A percentile compares a stretch with the other conserved stretches of the same genome.
Evolutionary conservation across 257 asterid genomes (phyloP).

Genomic region (Fraxinus anomala): DNA sequence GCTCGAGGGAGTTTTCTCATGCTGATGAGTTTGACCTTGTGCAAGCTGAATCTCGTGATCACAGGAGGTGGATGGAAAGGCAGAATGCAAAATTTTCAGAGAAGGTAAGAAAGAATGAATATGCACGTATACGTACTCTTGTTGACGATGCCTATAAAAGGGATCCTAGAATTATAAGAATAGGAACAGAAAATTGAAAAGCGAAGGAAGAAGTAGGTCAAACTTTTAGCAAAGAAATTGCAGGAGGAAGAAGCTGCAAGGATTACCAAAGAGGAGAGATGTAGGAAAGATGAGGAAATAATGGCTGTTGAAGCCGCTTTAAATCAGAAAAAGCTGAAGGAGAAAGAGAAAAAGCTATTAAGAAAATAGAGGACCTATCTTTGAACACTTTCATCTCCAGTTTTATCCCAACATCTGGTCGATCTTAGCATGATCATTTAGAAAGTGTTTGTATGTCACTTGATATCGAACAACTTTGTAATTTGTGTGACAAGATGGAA

Average conservation of each 20-base stretch:
- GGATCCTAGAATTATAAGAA: constrained; percentile 71
- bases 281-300: constrained; percentile 70
- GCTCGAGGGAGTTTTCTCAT: constrained; percentile 98
- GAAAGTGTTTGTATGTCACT: constrained; percentile 71
- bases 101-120: constrained; percentile 89
- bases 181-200: constrained; percentile 49
- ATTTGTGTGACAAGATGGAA: constrained; percentile 64
- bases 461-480: constrained; percentile 67
- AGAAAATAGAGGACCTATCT: constrained; percentile 82
- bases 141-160: constrained; percentile 87
- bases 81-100: constrained; percentile 89
- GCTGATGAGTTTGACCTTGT: constrained; percentile 89
- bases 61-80: constrained; percentile 95
- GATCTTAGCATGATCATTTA: constrained; percentile 58
- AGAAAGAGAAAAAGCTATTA: constrained; percentile 80
- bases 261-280: constrained; percentile 69
- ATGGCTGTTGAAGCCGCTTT: constrained; percentile 83
- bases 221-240: constrained; percentile 72
- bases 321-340: constrained; percentile 67
- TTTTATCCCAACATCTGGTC: constrained; percentile 50
- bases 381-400: constrained; percentile 57
- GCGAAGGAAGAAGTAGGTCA: constrained; percentile 82
- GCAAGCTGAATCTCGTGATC: constrained; percentile 96
- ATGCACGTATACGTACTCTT: constrained; percentile 69
- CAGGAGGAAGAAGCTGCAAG: constrained; percentile 85